These are phyloP conservation scores for Schizophyllum amplum DNA, from an alignment of 1,284 basidiomycete species.

Conservation along the genomic window DNA sequence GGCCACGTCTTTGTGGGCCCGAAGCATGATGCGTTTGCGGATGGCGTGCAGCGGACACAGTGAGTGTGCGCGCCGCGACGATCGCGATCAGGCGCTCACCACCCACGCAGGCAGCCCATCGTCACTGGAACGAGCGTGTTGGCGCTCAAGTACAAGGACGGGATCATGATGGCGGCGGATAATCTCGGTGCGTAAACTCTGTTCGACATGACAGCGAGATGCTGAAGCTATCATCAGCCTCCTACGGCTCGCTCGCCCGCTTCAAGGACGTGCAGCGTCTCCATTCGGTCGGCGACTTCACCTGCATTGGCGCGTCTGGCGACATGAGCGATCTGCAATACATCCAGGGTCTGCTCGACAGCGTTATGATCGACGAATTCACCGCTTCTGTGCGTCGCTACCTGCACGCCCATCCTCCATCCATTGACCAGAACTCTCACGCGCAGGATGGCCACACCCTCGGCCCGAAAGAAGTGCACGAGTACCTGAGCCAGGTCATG, in stretches of 20 bases:
- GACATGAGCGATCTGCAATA: constrained; percentile 99
- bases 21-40: constrained; percentile 42
- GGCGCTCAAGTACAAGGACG: constrained; percentile 91
- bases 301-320: constrained; percentile 87
- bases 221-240: constrained; percentile 48
- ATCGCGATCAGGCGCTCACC: not conserved
- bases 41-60: constrained; percentile 72
- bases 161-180: constrained; percentile 99
- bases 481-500: constrained; percentile 88
- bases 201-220: not conserved
- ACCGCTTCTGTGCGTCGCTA: constrained; percentile 29
- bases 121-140: constrained; percentile 96
- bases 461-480: constrained; percentile 88
- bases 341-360: constrained; percentile 74
- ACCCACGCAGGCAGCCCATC: constrained; percentile 73
- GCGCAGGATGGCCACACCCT: constrained; percentile 76
- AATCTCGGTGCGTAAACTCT: constrained; percentile 67
- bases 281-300: constrained; percentile 75
- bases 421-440: not conserved
- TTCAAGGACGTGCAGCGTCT: constrained; percentile 95
- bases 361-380: constrained; percentile 72
- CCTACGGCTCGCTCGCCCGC: constrained; percentile 94
- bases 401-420: not conserved
- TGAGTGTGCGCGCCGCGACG: constrained; percentile 25
- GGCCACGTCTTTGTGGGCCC: constrained; percentile 18